Conservation (phyloP, 106 monocot genomes). For the Allium cepa region DNA sequence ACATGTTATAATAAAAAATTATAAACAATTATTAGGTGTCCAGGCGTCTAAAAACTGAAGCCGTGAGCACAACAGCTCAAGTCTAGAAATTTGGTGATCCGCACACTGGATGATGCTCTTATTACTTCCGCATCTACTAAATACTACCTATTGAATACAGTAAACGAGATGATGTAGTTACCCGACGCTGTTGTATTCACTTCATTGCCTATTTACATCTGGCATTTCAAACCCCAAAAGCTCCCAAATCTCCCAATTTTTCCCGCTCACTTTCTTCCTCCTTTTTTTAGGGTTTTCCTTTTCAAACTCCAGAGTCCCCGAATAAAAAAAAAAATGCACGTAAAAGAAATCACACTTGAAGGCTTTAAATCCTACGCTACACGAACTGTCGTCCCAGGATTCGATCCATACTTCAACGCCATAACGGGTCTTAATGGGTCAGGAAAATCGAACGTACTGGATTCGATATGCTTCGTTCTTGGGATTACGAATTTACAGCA, state of each 20-base stretch:
- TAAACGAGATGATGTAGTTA: too few relatives aligned
- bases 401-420: conserved; percentile 96
- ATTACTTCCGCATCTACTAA: too few relatives aligned
- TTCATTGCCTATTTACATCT: too few relatives aligned
- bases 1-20: too few relatives aligned
- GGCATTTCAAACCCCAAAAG: conserved; percentile 1
- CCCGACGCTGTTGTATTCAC: too few relatives aligned
- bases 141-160: too few relatives aligned
- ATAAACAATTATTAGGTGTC: too few relatives aligned
- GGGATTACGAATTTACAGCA: conserved; percentile 97
- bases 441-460: conserved; percentile 97
- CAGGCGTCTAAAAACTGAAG: too few relatives aligned
- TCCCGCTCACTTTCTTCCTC: conserved; percentile 8
- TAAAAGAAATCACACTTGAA: conserved; percentile 82
- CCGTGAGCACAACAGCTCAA: too few relatives aligned
- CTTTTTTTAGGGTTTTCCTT: conserved; percentile 7
- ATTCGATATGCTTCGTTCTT: conserved; percentile 96
- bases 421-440: conserved; percentile 97
- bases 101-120: too few relatives aligned
- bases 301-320: not conserved
- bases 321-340: conserved; percentile 31
- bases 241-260: not conserved
- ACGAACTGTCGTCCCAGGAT: conserved; percentile 85
- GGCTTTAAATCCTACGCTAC: conserved; percentile 98
- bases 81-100: too few relatives aligned